Evolutionary conservation across 768 basidiomycete genomes (phyloP), one percentile per base, ranked within the genome.

Genomic region (Lenzites betulinus): DNA sequence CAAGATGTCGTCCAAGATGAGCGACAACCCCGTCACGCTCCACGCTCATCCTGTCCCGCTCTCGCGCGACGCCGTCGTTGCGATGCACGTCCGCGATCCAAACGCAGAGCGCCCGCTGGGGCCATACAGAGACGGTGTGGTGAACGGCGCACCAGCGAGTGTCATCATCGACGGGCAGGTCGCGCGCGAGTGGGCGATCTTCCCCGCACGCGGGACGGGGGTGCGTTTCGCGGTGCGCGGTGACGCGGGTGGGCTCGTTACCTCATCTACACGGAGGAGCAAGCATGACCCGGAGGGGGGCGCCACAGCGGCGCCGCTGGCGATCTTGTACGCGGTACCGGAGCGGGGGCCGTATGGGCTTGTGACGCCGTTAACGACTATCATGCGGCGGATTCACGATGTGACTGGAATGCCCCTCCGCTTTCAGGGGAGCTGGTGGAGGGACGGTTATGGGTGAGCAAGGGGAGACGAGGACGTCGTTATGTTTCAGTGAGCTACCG

Each of bases 311-410:
- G 25, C 47, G 47, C 59, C 64, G 11, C 42, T 64, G 1, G 64
- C 59, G 11, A 36, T 64, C 56, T 43, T 64, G 23, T 61, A 58
- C 25, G 64, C 64, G 1, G 46, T 50, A 9, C 64, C 64, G 36
- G 59, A 64, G 49, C 44, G 64, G 7, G 64, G 64, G 23, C 64
- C 64, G n/a, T 64, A 64, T 30, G 64, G 59, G 30, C 56, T 64
- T 7, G 60, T 64, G 5, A 64, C 64, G 28, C 60, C 64, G 25
- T 33, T 64, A 25, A 58, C 64, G 16, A 64, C 64, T 8, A 53
- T 64, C 25, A 11, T 64, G 41, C 47, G 64, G n/a, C 28, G 64
- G n/a, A 55, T 64, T 11, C 51, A 48, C n/a, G 56, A 61, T 11
- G 64, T 64, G 16, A 64, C 64, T n/a, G 64, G 64, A 18, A 13